Conservation (phyloP, 257 asterid genomes). For the Jasminum sambac region DNA sequence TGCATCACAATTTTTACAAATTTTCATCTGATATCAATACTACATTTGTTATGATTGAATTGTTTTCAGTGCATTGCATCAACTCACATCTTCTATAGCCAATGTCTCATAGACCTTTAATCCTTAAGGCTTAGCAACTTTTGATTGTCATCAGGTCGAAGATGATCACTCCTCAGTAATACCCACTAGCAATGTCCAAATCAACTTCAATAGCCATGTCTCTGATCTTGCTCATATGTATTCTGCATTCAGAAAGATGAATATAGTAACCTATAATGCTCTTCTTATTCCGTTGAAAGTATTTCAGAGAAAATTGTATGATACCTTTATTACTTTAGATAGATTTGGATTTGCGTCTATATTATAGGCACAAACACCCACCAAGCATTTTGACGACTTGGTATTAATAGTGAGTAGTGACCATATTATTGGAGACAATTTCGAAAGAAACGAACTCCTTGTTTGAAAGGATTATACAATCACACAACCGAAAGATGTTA, state of each 20-base stretch:
- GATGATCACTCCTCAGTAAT: neutral
- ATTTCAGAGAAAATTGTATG: neutral
- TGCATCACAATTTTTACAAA: neutral
- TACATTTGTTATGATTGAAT: neutral
- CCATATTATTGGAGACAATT: slow-evolving; percentile 63
- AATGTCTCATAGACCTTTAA: neutral
- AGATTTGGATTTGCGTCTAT: neutral
- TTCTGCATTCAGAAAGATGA: neutral
- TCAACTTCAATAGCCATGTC: neutral
- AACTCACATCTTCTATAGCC: neutral
- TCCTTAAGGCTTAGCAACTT: neutral
- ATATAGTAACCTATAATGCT: neutral
- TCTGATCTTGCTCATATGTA: neutral
- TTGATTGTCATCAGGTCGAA: neutral
- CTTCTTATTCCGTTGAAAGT: neutral
- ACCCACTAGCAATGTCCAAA: neutral
- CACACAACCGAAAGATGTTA: slow-evolving; percentile 7
- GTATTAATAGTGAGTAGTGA: neutral
- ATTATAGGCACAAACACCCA: neutral
- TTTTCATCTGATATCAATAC: neutral
- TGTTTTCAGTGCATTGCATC: neutral
- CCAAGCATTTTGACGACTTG: slow-evolving; percentile 3
- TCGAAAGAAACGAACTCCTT: slow-evolving; percentile 85
- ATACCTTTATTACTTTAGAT: slow-evolving; percentile 23
- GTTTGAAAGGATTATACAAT: slow-evolving; percentile 15